Conservation (phyloP, 257 asterid genomes). For the Linaria vulgaris region DNA sequence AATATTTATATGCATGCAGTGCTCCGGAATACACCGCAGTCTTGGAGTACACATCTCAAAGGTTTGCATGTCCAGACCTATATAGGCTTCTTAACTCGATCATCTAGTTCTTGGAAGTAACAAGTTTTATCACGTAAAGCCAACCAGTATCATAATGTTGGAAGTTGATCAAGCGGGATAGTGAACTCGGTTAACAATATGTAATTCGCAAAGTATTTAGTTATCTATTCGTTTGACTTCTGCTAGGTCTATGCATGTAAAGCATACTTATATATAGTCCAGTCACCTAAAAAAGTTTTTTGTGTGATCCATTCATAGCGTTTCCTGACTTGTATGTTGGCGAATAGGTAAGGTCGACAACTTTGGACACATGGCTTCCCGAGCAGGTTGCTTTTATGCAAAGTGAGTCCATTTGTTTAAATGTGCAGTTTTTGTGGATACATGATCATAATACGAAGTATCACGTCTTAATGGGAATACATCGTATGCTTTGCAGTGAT, state of each 20-base stretch:
- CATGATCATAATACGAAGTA: background rate
- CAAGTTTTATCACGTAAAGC: background rate
- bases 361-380: slow-evolving; percentile 95
- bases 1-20: slow-evolving; percentile 83
- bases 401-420: slow-evolving; percentile 41
- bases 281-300: background rate
- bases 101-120: slow-evolving; percentile 9
- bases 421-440: background rate
- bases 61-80: slow-evolving; percentile 37
- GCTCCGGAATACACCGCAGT: slow-evolving; percentile 91
- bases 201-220: background rate
- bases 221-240: background rate
- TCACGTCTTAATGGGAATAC: background rate
- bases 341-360: slow-evolving; percentile 88
- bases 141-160: background rate
- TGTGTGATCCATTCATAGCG: background rate
- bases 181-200: background rate
- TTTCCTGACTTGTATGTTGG: slow-evolving; percentile 16
- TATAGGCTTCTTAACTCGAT: background rate
- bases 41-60: slow-evolving; percentile 94
- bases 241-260: background rate
- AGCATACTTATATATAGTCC: background rate
- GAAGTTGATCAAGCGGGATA: background rate
- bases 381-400: slow-evolving; percentile 88
- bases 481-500: slow-evolving; percentile 41